Conservation (phyloP, 441 rosid genomes). For the Oxalis stricta region DNA sequence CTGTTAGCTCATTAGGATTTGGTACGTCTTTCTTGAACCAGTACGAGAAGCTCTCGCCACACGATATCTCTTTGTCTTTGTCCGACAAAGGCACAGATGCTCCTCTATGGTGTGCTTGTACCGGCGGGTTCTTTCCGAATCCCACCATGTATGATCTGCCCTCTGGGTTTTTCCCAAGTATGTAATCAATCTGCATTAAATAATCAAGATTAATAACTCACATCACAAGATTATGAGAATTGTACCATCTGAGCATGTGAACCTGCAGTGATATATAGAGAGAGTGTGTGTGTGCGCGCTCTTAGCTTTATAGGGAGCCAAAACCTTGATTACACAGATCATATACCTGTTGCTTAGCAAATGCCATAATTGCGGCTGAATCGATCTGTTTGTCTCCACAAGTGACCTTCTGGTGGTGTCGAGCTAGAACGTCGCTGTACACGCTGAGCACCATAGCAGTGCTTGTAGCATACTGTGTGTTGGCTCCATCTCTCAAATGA, state of each 20-base stretch:
- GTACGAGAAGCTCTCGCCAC: slow-evolving; percentile 52
- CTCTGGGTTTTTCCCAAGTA: slow-evolving; percentile 56
- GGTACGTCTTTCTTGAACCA: slow-evolving; percentile 42
- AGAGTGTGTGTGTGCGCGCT: no score
- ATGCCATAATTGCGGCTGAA: slow-evolving; percentile 28
- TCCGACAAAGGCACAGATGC: slow-evolving; percentile 39
- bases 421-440: slow-evolving; percentile 39
- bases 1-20: slow-evolving; percentile 71
- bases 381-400: slow-evolving; percentile 51
- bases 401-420: slow-evolving; percentile 28
- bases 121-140: slow-evolving; percentile 67
- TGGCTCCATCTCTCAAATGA: slow-evolving; percentile 81
- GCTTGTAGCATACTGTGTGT: slow-evolving; percentile 64
- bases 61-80: slow-evolving; percentile 15
- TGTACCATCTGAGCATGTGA: no score
- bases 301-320: no score
- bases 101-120: slow-evolving; percentile 75
- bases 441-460: slow-evolving; percentile 41
- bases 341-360: slow-evolving; percentile 58
- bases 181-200: slow-evolving; percentile 58
- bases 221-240: no score
- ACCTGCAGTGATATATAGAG: no score
- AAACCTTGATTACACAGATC: not conserved
- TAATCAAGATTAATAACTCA: not conserved
- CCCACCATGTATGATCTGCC: slow-evolving; percentile 90